These are phyloP conservation scores for Paramecium sexaurelia DNA, from an alignment of 73 alveolate genomes.

Conservation along the genomic window DNA sequence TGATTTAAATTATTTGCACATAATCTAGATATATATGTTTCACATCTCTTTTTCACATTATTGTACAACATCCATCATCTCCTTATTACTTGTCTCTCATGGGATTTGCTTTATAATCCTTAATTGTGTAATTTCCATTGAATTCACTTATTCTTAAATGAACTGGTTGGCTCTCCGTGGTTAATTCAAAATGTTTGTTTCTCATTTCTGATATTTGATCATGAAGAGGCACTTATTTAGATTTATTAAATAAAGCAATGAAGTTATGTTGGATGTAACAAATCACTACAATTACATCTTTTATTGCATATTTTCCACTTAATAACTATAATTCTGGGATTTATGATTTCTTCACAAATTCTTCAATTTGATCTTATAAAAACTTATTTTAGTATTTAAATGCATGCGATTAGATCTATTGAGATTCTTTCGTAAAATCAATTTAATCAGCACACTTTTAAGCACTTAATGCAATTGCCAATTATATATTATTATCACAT, in stretches of 20 bases:
- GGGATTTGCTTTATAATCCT: background rate
- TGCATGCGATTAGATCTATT: background rate
- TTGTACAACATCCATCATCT: slow-evolving; percentile 5
- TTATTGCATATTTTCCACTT: slow-evolving; percentile 41
- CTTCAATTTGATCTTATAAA: background rate
- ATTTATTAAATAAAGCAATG: background rate
- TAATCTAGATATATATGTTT: background rate
- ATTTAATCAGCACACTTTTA: background rate
- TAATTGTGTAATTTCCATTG: background rate
- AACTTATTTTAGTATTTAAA: background rate
- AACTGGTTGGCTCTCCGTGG: background rate
- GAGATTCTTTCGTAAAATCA: background rate
- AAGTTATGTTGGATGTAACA: background rate
- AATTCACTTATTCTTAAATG: background rate
- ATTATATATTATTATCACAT: background rate
- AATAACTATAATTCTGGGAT: background rate
- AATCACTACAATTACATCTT: background rate
- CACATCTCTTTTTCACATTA: background rate
- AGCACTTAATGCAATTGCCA: background rate
- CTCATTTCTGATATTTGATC: background rate
- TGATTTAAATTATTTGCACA: slow-evolving; percentile 34
- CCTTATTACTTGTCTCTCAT: background rate
- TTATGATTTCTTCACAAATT: background rate
- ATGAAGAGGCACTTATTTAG: background rate
- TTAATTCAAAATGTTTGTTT: background rate